Conservation (phyloP, 164 flowering plant species). For the Chimonanthus salicifolius region DNA sequence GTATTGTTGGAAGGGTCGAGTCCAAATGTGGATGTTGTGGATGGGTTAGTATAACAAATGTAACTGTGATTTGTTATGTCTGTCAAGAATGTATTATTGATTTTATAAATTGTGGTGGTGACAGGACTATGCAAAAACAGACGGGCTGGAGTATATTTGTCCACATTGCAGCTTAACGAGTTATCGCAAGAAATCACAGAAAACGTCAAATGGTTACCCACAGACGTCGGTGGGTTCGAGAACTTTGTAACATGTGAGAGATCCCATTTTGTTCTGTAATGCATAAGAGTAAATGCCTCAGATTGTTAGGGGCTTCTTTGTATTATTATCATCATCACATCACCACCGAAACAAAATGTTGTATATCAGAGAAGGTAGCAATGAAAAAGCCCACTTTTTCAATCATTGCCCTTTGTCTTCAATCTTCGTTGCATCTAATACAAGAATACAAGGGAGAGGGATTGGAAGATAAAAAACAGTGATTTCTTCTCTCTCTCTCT, state of each 20-base stretch:
- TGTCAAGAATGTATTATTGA: not conserved
- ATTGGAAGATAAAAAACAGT: no score
- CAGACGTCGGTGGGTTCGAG: slow-evolving; percentile 8
- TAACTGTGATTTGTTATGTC: no score
- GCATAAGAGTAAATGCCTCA: slow-evolving; percentile 8
- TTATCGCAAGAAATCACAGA: slow-evolving; percentile 65
- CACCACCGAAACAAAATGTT: not conserved
- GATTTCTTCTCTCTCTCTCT: no score
- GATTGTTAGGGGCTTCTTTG: slow-evolving; percentile 6
- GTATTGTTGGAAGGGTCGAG: no score
- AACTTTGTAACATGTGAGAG: slow-evolving; percentile 4
- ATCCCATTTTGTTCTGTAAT: slow-evolving; percentile 3
- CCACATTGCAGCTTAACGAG: slow-evolving; percentile 88
- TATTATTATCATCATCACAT: slow-evolving; percentile 3
- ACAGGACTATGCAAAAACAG: slow-evolving; percentile 99
- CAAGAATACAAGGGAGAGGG: no score
- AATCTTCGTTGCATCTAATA: not conserved
- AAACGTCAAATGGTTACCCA: slow-evolving; percentile 58
- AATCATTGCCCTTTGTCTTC: not conserved
- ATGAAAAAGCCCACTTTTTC: not conserved
- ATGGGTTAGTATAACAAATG: no score
- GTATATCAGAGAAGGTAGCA: not conserved
- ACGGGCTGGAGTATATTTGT: slow-evolving; percentile 93
- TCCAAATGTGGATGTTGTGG: no score
- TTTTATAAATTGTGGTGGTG: not conserved